Evolutionary conservation across 305 asterid genomes (phyloP), one percentile per base, ranked within the genome.

Genomic region (Fraxinus xanthoxyloides): DNA sequence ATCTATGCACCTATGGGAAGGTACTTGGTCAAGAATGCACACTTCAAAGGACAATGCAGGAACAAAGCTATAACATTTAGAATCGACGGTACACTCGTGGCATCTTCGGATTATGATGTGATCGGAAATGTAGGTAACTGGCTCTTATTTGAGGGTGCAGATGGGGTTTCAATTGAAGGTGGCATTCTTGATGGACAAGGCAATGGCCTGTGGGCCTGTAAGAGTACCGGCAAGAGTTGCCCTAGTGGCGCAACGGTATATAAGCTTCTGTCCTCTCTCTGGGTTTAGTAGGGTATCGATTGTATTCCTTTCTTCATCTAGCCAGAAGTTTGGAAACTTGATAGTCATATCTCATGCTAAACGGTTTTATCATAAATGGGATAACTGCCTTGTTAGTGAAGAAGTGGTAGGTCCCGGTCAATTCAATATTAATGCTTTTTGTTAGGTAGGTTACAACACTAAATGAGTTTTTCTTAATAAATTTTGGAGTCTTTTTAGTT

Each of bases 161-260:
- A 81, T 3, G 90, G 93, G 9, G 79, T 92, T 54, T 80, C 90
- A 0, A 79, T 92, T 21, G 8, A 6, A 1, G 95, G 97, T 7
- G 95, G 97, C 77, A 86, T 90, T 5, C 89, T 91, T 9, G 92
- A 92, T 70, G 95, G 82, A 38, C 91, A 82, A 36, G 97, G 97
- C 1, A 70, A 87, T 5, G 63, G 54, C 82, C 83, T 91, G 82
- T 92, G 94, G 94, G 87, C 85, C 0, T 92, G 97, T 82, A 92
- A 92, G 85, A 87, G 79, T 12, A 75, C 87, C 0, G 84, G 86
- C 34, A 80, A 31, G 36, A 81, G 76, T 67, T 92, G 95, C 51
- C 92, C 93, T n/a, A 48, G 15, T 17, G 97, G 97, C 65, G 89
- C 90, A 31, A 91, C 90, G 15, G 48, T 40, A 40, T 40, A 9